These are phyloP conservation scores for Stenocarpella maydis DNA, from an alignment of 2,329 filamentous ascomycete genomes.

Conservation along the genomic window DNA sequence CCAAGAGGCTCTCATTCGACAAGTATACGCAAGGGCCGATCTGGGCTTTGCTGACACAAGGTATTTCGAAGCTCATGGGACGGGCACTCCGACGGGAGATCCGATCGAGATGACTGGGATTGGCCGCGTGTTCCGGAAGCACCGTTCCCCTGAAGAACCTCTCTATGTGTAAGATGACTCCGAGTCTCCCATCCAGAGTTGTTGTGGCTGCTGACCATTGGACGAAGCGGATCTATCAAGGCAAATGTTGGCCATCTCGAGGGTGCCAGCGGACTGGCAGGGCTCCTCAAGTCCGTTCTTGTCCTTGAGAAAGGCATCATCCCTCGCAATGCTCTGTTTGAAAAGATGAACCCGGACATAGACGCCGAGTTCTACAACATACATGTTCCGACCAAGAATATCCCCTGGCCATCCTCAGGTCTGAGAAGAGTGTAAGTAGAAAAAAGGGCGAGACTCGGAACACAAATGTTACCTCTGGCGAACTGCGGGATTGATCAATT, in stretches of 20 bases:
- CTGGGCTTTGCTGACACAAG: constrained; percentile 30
- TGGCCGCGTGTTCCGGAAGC: constrained; percentile 27
- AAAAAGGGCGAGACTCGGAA: too few species aligned
- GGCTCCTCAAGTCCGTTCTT: constrained; percentile 37
- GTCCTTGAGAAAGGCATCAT: constrained; percentile 37
- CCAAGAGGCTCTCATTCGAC: constrained; percentile 43
- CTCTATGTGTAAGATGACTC: constrained; percentile 35
- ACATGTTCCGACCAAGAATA: neutral
- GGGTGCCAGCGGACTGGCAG: constrained; percentile 35
- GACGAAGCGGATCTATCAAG: constrained; percentile 37
- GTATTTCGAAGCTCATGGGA: constrained; percentile 40
- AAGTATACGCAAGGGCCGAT: constrained; percentile 39
- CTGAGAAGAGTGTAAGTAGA: neutral
- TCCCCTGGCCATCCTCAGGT: constrained; percentile 7
- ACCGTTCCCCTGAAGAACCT: constrained; percentile 28
- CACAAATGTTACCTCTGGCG: too few species aligned
- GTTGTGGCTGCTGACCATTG: neutral
- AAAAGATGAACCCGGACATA: constrained; percentile 35
- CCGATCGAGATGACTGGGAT: constrained; percentile 34
- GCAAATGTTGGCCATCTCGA: constrained; percentile 40
- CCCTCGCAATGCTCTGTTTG: constrained; percentile 34
- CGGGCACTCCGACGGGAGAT: constrained; percentile 33
- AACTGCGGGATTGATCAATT: too few species aligned
- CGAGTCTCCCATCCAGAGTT: neutral
- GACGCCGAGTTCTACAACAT: constrained; percentile 15